phyloP scores from a whole-genome alignment of 331 rosid genomes.

The Malus hybrid region DNA sequence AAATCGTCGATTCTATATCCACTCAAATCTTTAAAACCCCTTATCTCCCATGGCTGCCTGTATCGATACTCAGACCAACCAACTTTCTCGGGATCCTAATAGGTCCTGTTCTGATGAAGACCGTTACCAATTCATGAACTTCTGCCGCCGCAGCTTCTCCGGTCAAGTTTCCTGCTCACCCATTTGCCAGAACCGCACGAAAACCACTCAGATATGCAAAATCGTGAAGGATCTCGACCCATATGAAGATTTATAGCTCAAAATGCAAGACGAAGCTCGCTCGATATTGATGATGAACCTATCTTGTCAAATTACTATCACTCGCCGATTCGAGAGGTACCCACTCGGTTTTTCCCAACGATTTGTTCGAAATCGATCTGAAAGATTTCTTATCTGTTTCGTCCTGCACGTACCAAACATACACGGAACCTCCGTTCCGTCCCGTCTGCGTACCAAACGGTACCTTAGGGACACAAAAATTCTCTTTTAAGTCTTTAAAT shows the following conservation, averaged over 20 bases:
- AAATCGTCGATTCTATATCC: background rate
- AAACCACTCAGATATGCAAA: background rate
- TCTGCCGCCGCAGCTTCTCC: slow-evolving; percentile 35
- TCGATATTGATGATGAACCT: slow-evolving; percentile 59
- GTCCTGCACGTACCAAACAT: no score
- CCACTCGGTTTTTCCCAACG: no score
- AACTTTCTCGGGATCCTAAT: no score
- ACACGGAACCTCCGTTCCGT: no score
- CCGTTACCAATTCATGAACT: slow-evolving; percentile 24
- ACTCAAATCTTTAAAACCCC: slow-evolving; percentile 4
- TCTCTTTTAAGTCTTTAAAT: no score
- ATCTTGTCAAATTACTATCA: slow-evolving; percentile 41
- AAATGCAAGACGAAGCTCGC: slow-evolving; percentile 60
- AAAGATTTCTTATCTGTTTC: no score
- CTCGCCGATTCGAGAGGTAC: slow-evolving; percentile 18
- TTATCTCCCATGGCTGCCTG: slow-evolving; percentile 62
- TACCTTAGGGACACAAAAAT: no score
- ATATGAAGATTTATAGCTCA: slow-evolving; percentile 36
- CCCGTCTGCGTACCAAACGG: no score
- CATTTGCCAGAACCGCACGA: slow-evolving; percentile 28
- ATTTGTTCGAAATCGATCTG: no score
- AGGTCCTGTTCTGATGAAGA: slow-evolving; percentile 22
- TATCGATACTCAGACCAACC: slow-evolving; percentile 26
- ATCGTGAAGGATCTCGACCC: slow-evolving; percentile 12
- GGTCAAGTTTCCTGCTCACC: slow-evolving; percentile 34